Percentiles rank a stretch among this genome's conserved stretches.
Evolutionary conservation across 306 rosid genomes (phyloP).

Genomic region (Psophocarpus tetragonolobus): DNA sequence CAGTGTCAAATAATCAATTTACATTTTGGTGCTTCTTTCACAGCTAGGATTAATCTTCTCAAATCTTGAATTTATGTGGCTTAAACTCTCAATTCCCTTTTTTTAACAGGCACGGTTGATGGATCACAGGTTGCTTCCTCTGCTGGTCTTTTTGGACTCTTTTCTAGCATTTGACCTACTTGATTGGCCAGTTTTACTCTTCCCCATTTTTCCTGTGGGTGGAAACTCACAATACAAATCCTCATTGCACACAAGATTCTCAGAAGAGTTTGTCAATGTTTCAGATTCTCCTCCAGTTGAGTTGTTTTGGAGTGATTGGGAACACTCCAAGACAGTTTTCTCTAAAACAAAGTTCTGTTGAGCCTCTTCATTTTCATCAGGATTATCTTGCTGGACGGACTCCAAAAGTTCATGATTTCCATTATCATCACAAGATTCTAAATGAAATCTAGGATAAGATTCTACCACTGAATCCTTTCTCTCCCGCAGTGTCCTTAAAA

Average conservation of each 20-base stretch:
- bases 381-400: conserved; percentile 41
- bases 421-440: conserved; percentile 62
- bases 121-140: conserved; percentile 38
- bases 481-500: conserved; percentile 57
- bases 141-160: conserved; percentile 42
- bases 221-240: conserved; percentile 44
- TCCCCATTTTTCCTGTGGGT: conserved; percentile 40
- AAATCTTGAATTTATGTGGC: conserved; percentile 47
- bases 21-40: conserved; percentile 44
- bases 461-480: conserved; percentile 63
- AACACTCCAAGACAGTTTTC: conserved; percentile 39
- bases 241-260: conserved; percentile 36
- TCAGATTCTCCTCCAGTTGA: conserved; percentile 41
- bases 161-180: conserved; percentile 46
- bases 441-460: conserved; percentile 31
- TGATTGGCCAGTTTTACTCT: conserved; percentile 48
- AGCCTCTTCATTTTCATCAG: conserved; percentile 43
- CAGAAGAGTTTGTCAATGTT: conserved; percentile 40
- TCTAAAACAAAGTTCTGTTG: conserved; percentile 36
- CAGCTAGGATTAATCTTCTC: conserved; percentile 70
- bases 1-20: conserved; percentile 42
- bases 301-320: conserved; percentile 27
- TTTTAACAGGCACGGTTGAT: conserved; percentile 32
- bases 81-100: conserved; percentile 55
- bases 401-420: conserved; percentile 50